Base-by-base conservation (phyloP, 2,329 filamentous ascomycete species). In the Phyllosticta citriasiana region DNA sequence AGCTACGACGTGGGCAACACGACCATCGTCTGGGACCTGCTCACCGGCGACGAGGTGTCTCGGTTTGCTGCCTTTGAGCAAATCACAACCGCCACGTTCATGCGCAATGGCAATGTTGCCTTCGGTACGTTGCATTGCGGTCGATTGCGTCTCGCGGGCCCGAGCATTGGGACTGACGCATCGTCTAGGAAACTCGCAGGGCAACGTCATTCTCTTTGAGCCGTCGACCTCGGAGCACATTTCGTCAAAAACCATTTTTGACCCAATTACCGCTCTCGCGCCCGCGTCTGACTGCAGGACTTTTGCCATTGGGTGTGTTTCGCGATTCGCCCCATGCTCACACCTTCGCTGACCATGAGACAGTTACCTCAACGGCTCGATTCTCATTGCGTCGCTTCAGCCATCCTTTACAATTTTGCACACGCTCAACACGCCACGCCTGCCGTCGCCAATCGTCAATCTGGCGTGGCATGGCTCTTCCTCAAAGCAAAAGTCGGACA, bases 381-480 rank as follows among this genome's bases (percentile, higher is more conserved):
- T 97, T 16, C 78, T 99, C 55, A 88, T 99, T 65, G 93, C 91
- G 57, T 91, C 87, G 8, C 79, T 99, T 22, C 89, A 96, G 70
- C 93, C 95, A 52, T 85, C 89, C 57, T 99, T 97, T 73, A 96
- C 89, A 2, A 96, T 97, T 65, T 75, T 97, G 57, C 92, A 99
- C 75, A 97, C 93, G 57, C 79, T 99, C 65, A 92, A 88, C 56
- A 96, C 91, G 0, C 88, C 88, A 0, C 82, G 90, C 67, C 84
- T 85, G 1, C 93, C 94, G 1, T 97, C 93, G 0, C 88, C 91
- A 2, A 91, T 99, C 57, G 86, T 92, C 3, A 89, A 86, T 8
- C 77, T 99, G 22, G 85, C 91, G 62, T 99, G 94, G 94, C 94
- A 99, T 79, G 92, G 93, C 47, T 97, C 94, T 0, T 97, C 94